These are phyloP conservation scores for Alternaria angustiovoidea DNA, from an alignment of 2,329 filamentous ascomycete species.

Conservation along the genomic window DNA sequence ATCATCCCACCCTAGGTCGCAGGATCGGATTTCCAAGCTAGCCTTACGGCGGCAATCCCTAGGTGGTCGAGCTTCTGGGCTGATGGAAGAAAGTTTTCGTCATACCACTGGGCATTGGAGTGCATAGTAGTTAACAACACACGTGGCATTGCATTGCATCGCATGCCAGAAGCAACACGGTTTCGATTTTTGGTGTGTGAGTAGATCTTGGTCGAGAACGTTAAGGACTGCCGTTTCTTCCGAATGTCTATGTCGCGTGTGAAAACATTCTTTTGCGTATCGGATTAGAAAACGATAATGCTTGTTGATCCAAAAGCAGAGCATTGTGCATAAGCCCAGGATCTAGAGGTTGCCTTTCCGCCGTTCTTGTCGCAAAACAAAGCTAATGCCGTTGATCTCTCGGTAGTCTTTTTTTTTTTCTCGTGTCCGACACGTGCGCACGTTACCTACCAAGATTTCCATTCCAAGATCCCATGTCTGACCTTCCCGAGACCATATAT, in stretches of 20 bases:
- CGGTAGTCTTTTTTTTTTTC: not conserved
- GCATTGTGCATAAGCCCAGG: not conserved
- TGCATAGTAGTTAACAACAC: not conserved
- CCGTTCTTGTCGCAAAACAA: not conserved
- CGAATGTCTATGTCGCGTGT: not conserved
- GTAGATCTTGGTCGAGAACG: not conserved
- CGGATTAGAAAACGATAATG: not conserved
- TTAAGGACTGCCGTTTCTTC: not conserved
- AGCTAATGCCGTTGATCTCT: not conserved
- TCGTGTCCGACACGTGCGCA: not conserved
- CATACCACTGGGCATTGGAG: not conserved
- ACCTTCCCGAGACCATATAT: not conserved
- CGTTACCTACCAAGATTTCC: not conserved
- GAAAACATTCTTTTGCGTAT: not conserved
- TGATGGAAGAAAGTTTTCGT: not conserved
- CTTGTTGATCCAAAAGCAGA: conserved; percentile 2
- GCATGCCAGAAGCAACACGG: not conserved
- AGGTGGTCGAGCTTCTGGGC: not conserved
- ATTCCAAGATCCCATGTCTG: not conserved
- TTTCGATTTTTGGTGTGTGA: not conserved
- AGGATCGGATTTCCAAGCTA: not conserved
- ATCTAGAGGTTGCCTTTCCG: not conserved
- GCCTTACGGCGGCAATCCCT: not conserved
- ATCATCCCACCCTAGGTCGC: not conserved
- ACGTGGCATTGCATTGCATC: not conserved